Conservation (phyloP, 2,329 filamentous ascomycete species). For the Pleurostoma richardsiae region DNA sequence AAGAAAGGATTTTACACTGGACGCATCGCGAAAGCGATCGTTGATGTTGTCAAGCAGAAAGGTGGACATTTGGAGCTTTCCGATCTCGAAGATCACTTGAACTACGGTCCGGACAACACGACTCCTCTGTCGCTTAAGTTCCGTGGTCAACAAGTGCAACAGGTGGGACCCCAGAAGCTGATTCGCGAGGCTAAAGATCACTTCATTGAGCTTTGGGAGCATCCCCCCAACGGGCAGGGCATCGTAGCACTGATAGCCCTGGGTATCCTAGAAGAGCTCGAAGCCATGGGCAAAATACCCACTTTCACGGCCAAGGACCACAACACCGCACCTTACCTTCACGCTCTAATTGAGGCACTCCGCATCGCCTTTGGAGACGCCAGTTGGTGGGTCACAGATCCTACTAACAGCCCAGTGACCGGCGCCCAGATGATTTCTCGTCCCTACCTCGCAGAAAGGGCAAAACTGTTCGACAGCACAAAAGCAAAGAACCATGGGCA, state of each 20-base stretch:
- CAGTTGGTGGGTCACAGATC: constrained; percentile 83
- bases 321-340: constrained; percentile 57
- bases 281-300: constrained; percentile 69
- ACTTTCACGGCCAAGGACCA: constrained; percentile 65
- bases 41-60: constrained; percentile 67
- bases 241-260: constrained; percentile 90
- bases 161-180: background rate
- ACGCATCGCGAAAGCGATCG: constrained; percentile 71
- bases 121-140: constrained; percentile 5
- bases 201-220: constrained; percentile 82
- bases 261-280: constrained; percentile 80
- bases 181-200: constrained; percentile 31
- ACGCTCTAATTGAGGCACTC: constrained; percentile 78
- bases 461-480: constrained; percentile 48
- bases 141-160: constrained; percentile 1
- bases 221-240: constrained; percentile 90
- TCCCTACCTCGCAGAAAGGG: constrained; percentile 66
- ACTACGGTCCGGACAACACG: constrained; percentile 49
- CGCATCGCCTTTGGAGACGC: constrained; percentile 86
- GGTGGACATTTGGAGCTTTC: constrained; percentile 74
- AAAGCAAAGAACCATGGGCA: constrained; percentile 52
- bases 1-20: constrained; percentile 88
- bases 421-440: constrained; percentile 51
- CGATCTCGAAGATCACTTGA: constrained; percentile 77
- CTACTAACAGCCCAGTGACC: constrained; percentile 44